Evolutionary conservation across 2,329 filamentous ascomycete species (phyloP).

Genomic region (Pseudomassariella vexata): DNA sequence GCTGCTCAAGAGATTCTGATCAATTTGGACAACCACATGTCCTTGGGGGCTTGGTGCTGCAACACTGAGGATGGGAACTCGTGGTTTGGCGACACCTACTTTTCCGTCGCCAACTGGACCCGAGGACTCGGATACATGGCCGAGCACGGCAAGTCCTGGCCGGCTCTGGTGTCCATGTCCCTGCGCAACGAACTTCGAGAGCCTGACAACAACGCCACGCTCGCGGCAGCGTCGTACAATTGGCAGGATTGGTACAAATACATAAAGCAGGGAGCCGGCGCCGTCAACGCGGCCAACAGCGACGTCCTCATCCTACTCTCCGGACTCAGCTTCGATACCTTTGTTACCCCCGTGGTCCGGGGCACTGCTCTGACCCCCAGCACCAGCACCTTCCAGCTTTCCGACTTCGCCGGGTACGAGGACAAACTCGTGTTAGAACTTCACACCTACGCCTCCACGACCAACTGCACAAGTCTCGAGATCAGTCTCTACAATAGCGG

Average conservation of each 20-base stretch:
- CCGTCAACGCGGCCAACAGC: conserved; percentile 45
- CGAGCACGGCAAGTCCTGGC: conserved; percentile 44
- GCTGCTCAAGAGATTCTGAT: conserved; percentile 50
- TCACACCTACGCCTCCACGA: conserved; percentile 52
- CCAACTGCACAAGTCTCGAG: conserved; percentile 39
- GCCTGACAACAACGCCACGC: conserved; percentile 28
- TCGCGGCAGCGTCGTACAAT: conserved; percentile 38
- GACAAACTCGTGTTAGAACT: conserved; percentile 55
- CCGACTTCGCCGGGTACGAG: conserved; percentile 41
- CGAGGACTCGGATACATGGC: conserved; percentile 57
- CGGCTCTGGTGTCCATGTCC: conserved; percentile 40
- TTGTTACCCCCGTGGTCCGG: conserved; percentile 42
- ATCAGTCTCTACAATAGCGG: conserved; percentile 43
- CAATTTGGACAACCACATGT: conserved; percentile 58
- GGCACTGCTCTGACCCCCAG: conserved; percentile 42
- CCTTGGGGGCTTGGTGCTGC: conserved; percentile 54
- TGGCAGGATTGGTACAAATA: conserved; percentile 52
- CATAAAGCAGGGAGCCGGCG: conserved; percentile 39
- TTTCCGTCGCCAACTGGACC: conserved; percentile 53
- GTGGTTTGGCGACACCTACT: conserved; percentile 58
- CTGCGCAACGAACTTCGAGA: conserved; percentile 50
- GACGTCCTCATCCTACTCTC: conserved; percentile 53
- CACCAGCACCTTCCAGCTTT: conserved; percentile 33
- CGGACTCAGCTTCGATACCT: conserved; percentile 52
- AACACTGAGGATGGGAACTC: conserved; percentile 46